phyloP scores from a whole-genome alignment of 106 monocot species.

The Dendrobium catenatum region DNA sequence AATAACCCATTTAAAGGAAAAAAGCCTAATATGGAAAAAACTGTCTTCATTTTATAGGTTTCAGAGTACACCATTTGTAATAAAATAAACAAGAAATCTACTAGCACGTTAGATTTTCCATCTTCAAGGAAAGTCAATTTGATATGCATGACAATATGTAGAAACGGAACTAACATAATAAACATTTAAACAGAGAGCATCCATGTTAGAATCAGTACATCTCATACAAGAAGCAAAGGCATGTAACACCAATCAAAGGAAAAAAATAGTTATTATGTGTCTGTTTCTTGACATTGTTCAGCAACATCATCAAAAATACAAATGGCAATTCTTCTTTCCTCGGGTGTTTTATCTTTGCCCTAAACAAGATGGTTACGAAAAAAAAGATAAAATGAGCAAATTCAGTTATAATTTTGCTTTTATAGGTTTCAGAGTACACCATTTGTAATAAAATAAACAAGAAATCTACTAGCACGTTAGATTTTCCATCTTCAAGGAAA shows the following conservation, averaged over 20 bases:
- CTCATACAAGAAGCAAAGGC: neutral
- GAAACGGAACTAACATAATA: neutral
- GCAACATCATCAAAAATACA: constrained; percentile 98
- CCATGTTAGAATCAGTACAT: neutral
- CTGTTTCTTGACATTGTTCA: too few species aligned
- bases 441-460: neutral
- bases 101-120: neutral
- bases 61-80: neutral
- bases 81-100: neutral
- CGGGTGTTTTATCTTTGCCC: constrained; percentile 92
- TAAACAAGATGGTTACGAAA: constrained; percentile 6
- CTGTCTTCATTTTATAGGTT: constrained; percentile 12
- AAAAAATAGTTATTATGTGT: neutral
- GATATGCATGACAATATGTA: neutral
- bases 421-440: neutral
- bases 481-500: neutral
- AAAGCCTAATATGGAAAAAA: neutral
- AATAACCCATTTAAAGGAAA: neutral
- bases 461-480: neutral
- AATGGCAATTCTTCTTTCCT: constrained; percentile 96
- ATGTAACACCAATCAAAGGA: neutral
- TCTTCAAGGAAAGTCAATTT: neutral
- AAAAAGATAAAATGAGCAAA: neutral
- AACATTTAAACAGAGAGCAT: neutral
- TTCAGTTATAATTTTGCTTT: neutral